Base-by-base conservation (phyloP, 2,329 filamentous ascomycete genomes). In the Colletotrichum cordylinicola region DNA sequence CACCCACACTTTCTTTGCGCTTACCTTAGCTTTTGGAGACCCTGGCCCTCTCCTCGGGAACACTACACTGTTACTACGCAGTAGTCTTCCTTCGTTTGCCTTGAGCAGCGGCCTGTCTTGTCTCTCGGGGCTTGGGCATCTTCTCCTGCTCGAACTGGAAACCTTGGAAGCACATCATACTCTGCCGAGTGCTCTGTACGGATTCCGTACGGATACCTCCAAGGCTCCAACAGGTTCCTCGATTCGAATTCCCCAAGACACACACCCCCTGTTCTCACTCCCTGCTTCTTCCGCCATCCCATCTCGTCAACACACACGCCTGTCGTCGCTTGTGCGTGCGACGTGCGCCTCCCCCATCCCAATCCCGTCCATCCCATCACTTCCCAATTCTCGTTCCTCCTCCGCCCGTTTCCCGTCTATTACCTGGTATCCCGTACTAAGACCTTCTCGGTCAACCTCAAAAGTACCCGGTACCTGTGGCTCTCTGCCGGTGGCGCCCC, bases 381-480 rank as follows among this genome's bases (percentile, higher is more conserved):
- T 68, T 72, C 64, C 55, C 69, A 65, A 68, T 64, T 73, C 43
- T 68, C 64, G 64, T 67, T 73, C 73, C 64, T 68, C 73, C 39
- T 73, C 64, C 70, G 73, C 70, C 62, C 70, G 73, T 73, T 60
- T 68, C 61, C 43, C 73, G 62, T 31, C 66, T 39, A 43, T n/a
- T 60, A 60, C 66, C 52, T 58, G 35, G 52, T 39, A 68, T 60
- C 52, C 66, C 48, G 66, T 68, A 33, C 31, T 48, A 66, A 74
- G 70, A 15, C 37, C 55, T 13, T 58, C 67, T 66, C 27, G 62
- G 37, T 61, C 70, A n/a, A n/a, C 37, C 35, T 35, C 35, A 43
- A 29, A 70, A 70, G 74, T 76, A 76, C 70, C 65, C n/a, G 69
- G 70, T 75, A 75, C 73, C n/a, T 75, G 18, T 15, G 16, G n/a